These are phyloP conservation scores for Cynanchum wilfordii DNA, from an alignment of 257 asterid genomes.

Conservation along the genomic window DNA sequence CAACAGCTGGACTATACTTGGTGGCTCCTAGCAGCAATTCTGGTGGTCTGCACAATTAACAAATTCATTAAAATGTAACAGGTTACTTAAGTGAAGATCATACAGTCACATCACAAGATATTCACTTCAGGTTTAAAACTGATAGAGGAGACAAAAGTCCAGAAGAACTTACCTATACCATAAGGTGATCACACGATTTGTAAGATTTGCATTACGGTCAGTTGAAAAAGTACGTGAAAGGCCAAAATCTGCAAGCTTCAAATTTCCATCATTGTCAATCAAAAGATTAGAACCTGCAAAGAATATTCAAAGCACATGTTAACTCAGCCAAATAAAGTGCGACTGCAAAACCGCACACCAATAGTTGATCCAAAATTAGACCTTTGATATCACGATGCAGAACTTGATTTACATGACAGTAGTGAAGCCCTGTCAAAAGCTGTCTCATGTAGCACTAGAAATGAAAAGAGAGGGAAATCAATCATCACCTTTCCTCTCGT, in stretches of 20 bases:
- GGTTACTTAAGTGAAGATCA: background rate
- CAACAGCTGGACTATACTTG: constrained; percentile 88
- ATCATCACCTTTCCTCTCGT: constrained; percentile 19
- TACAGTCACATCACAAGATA: background rate
- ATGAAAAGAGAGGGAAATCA: constrained; percentile 36
- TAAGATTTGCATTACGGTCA: constrained; percentile 80
- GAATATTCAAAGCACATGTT: constrained; percentile 7
- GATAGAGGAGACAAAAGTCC: constrained; percentile 3
- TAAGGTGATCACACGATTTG: constrained; percentile 81
- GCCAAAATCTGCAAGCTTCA: constrained; percentile 91
- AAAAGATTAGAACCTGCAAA: constrained; percentile 81
- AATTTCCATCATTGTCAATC: constrained; percentile 75
- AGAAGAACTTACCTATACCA: constrained; percentile 64
- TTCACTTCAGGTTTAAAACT: background rate
- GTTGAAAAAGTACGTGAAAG: constrained; percentile 71
- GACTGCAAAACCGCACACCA: constrained; percentile 15
- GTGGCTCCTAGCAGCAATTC: constrained; percentile 87
- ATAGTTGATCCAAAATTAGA: constrained; percentile 23
- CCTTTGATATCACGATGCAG: constrained; percentile 96
- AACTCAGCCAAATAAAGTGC: constrained; percentile 12
- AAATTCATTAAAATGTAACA: constrained; percentile 8
- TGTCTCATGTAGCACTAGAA: constrained; percentile 85
- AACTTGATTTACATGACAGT: constrained; percentile 91
- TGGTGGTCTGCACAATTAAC: constrained; percentile 57
- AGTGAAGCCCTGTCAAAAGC: constrained; percentile 91